phyloP scores from a whole-genome alignment of 129 eudicot genomes.

The Scalesia atractyloides region DNA sequence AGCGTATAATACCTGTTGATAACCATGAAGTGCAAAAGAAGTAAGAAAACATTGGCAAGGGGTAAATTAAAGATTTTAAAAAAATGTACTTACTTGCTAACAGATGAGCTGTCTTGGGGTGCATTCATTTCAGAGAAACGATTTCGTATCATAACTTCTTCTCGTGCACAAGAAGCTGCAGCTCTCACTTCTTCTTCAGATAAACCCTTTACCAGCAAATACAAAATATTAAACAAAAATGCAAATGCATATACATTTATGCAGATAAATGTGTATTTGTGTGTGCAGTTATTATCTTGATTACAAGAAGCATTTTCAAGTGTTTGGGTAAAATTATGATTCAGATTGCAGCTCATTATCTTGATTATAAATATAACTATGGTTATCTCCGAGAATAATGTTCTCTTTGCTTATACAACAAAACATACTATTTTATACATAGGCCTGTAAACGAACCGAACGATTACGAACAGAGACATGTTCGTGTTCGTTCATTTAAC shows the following conservation, averaged over 20 bases:
- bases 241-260: background rate
- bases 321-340: background rate
- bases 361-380: background rate
- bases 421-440: background rate
- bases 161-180: constrained; percentile 97
- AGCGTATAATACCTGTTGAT: constrained; percentile 79
- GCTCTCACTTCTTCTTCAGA: constrained; percentile 98
- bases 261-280: background rate
- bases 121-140: constrained; percentile 99
- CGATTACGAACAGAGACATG: too few species aligned
- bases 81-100: constrained; percentile 70
- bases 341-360: background rate
- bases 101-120: constrained; percentile 84
- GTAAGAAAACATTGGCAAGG: background rate
- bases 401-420: background rate
- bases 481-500: too few species aligned
- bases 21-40: constrained; percentile 13
- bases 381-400: background rate
- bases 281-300: background rate
- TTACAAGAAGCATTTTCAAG: background rate
- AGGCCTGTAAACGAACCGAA: too few species aligned
- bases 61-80: background rate
- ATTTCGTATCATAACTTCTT: constrained; percentile 91
- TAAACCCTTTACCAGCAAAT: constrained; percentile 63
- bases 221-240: constrained; percentile 14